A percentile compares a stretch with the other conserved stretches of the same genome.
These are phyloP conservation scores for Fusarium sp. DNA, from an alignment of 2,329 filamentous ascomycete species.

Conservation along the genomic window DNA sequence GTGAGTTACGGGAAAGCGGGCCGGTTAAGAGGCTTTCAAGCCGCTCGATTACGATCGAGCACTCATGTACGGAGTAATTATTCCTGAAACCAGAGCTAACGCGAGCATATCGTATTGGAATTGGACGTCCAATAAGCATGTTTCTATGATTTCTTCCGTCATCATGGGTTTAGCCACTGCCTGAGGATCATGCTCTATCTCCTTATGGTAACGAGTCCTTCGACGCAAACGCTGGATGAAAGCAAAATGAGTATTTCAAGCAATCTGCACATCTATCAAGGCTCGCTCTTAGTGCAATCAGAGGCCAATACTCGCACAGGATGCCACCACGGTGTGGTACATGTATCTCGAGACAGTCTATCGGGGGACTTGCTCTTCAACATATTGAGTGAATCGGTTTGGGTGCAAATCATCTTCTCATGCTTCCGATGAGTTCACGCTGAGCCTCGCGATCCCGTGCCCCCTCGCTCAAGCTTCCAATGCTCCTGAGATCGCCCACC, in stretches of 20 bases:
- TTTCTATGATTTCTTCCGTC: background rate
- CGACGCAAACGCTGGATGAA: background rate
- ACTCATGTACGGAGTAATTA: background rate
- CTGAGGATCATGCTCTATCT: background rate
- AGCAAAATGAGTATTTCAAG: background rate
- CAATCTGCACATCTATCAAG: conserved; percentile 3
- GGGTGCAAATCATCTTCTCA: conserved; percentile 52
- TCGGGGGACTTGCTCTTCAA: conserved; percentile 21
- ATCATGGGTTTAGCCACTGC: background rate
- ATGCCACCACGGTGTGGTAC: background rate
- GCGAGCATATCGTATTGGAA: background rate
- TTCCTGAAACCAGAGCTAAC: background rate
- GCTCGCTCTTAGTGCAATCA: background rate
- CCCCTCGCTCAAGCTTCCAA: conserved; percentile 83
- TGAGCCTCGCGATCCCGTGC: conserved; percentile 87
- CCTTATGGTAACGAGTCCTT: background rate
- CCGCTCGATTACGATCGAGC: background rate
- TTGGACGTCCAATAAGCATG: background rate
- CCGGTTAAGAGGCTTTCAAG: background rate
- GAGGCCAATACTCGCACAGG: background rate
- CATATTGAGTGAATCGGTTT: background rate
- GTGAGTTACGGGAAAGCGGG: conserved; percentile 1
- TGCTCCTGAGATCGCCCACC: conserved; percentile 91
- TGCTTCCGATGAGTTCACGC: conserved; percentile 82
- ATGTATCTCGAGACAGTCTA: conserved; percentile 12